Evolutionary conservation across 208 protist species (phyloP), one percentile per base, ranked within the genome.

Genomic region (Porcisia hertigi): DNA sequence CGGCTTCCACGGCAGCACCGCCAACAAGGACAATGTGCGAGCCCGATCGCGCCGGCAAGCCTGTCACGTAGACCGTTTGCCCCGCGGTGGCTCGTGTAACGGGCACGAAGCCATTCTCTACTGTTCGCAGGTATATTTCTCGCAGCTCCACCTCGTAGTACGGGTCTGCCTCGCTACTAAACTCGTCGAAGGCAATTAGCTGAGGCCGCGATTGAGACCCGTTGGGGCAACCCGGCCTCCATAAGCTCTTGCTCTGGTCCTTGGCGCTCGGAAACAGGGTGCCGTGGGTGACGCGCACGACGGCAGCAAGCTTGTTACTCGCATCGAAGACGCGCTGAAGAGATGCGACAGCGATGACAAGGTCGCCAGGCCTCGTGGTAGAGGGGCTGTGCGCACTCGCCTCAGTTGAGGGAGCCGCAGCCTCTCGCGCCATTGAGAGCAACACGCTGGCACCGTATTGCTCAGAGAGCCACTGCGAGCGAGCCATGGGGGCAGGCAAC

Each of bases 21-120:
- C 87, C 87, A 14, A 96, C 76, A 0, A 94, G 67, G 8, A 93
- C 69, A 34, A 93, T 69, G 73, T 94, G 89, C 62, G 85, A 86
- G n/a, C 88, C 90, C 23, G 77, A 39, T 41, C 81, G 83, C 36
- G 81, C 62, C 60, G 82, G 75, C 16, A 96, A 77, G 18, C 87
- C 88, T 1, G 83, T 85, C 54, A 91, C 73, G 77, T 88, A 88
- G 53, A 94, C 88, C 1, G 93, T 81, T 82, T 97, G 93, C 25
- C 93, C 93, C 12, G 81, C 84, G 20, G 76, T 79, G 2, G 88
- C 91, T 8, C 62, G 74, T 59, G 81, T 67, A 67, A 97, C 86
- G 0, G 82, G 77, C 1, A 90, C 80, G 69, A 86, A 88, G 25
- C 86, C 87, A n/a, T 90, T 81, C 34, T 85, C 77, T 8, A 82